A percentile compares a stretch with the other conserved stretches of the same genome.
phyloP scores from a whole-genome alignment of 1,284 basidiomycete species.

The Lentinula novae-zelandiae region DNA sequence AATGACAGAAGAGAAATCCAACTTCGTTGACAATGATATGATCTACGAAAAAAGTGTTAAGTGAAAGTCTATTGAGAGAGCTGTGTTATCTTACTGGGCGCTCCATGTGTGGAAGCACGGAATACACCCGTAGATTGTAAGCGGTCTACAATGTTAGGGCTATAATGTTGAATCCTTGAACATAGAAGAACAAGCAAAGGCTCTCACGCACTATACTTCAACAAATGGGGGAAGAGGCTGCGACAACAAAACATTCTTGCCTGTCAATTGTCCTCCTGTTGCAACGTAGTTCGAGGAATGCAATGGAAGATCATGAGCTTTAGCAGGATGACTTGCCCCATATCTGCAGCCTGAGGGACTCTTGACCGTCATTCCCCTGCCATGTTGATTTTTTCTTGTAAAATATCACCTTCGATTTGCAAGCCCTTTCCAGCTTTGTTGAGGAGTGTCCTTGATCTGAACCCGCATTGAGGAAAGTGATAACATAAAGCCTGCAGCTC shows the following conservation, averaged over 20 bases:
- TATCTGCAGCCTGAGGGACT: slow-evolving; percentile 57
- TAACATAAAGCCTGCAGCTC: not conserved
- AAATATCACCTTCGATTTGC: slow-evolving; percentile 66
- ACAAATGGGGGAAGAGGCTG: slow-evolving; percentile 66
- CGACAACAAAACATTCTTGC: slow-evolving; percentile 57
- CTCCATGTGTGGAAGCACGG: slow-evolving; percentile 52
- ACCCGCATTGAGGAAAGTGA: not conserved
- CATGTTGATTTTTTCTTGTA: not conserved
- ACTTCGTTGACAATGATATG: slow-evolving; percentile 88
- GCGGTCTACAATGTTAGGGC: slow-evolving; percentile 74
- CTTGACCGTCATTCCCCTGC: not conserved
- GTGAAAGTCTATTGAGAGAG: not conserved
- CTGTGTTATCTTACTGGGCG: slow-evolving; percentile 41
- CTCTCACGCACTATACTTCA: slow-evolving; percentile 44
- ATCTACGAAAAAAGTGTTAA: slow-evolving; percentile 27
- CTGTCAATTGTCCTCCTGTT: slow-evolving; percentile 64
- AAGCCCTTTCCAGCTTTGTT: slow-evolving; percentile 82
- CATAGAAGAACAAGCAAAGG: slow-evolving; percentile 20
- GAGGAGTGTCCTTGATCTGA: slow-evolving; percentile 74
- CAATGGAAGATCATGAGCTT: not conserved
- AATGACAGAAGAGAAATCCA: slow-evolving; percentile 14
- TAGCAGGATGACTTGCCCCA: slow-evolving; percentile 53
- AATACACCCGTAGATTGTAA: slow-evolving; percentile 64
- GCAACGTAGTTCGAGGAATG: not conserved
- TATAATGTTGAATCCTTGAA: slow-evolving; percentile 25